phyloP scores from a whole-genome alignment of 2,329 filamentous ascomycete species.

The Penicillium glabrum region DNA sequence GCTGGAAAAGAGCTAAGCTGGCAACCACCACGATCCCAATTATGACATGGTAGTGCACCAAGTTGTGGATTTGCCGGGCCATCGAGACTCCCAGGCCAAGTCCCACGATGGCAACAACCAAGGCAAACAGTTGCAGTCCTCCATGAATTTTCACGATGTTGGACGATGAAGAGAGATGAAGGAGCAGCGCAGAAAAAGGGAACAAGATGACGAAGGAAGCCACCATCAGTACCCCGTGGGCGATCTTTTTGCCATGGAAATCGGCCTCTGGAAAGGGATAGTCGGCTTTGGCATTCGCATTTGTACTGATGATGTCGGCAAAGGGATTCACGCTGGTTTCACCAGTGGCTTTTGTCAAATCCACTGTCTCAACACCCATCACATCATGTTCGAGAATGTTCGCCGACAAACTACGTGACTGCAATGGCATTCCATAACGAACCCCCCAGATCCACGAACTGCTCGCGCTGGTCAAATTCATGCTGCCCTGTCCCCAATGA shows the following conservation, averaged over 20 bases:
- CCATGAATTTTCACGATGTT: slow-evolving; percentile 47
- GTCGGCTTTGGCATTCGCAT: not conserved
- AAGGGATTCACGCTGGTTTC: slow-evolving; percentile 22
- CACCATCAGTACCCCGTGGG: slow-evolving; percentile 38
- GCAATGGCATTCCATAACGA: slow-evolving; percentile 22
- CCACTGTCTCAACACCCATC: slow-evolving; percentile 17
- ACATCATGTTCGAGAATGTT: slow-evolving; percentile 25
- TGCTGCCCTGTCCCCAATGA: slow-evolving; percentile 16
- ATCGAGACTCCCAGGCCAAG: slow-evolving; percentile 54
- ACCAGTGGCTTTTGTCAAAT: slow-evolving; percentile 23
- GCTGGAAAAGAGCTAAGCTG: slow-evolving; percentile 57
- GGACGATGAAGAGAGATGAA: slow-evolving; percentile 38
- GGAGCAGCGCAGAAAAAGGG: slow-evolving; percentile 31
- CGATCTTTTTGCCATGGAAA: slow-evolving; percentile 18
- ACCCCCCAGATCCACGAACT: slow-evolving; percentile 33
- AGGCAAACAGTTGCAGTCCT: slow-evolving; percentile 49
- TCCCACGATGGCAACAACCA: slow-evolving; percentile 49
- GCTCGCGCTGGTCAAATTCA: slow-evolving; percentile 14
- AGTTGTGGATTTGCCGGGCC: slow-evolving; percentile 38
- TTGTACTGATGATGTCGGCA: slow-evolving; percentile 8
- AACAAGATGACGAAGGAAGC: slow-evolving; percentile 44
- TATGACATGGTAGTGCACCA: slow-evolving; percentile 49
- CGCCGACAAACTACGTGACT: slow-evolving; percentile 18
- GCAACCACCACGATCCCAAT: slow-evolving; percentile 56
- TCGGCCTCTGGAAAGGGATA: not conserved